Conservation (phyloP, 495 filamentous ascomycete species). For the Paragyromitra xinjiangensis region DNA sequence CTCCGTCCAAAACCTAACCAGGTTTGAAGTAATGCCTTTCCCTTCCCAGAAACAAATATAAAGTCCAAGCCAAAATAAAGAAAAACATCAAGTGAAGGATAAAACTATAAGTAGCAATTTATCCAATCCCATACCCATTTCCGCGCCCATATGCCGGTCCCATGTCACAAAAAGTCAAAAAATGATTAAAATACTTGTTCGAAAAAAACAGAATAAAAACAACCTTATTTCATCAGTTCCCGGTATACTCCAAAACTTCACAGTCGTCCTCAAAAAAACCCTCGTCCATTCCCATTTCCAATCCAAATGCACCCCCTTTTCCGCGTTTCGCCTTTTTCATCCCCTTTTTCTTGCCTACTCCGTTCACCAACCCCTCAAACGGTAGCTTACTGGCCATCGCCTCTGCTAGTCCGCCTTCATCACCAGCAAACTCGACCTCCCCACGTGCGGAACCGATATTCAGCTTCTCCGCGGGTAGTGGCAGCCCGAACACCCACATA, state of each 20-base stretch:
- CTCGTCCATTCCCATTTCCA: slow-evolving; percentile 63
- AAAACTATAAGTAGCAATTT: slow-evolving; percentile 32
- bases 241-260: slow-evolving; percentile 79
- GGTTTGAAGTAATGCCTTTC: slow-evolving; percentile 13
- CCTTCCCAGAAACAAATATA: slow-evolving; percentile 35
- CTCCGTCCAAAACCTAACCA: slow-evolving; percentile 4
- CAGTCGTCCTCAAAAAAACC: slow-evolving; percentile 96
- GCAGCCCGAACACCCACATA: slow-evolving; percentile 48
- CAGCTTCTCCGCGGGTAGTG: slow-evolving; percentile 41
- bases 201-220: not conserved
- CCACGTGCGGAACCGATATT: slow-evolving; percentile 52
- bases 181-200: slow-evolving; percentile 17
- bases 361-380: slow-evolving; percentile 28
- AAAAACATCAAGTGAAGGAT: slow-evolving; percentile 31
- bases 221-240: slow-evolving; percentile 39
- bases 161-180: slow-evolving; percentile 37
- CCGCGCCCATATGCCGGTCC: slow-evolving; percentile 36
- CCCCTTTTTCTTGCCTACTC: slow-evolving; percentile 36
- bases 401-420: slow-evolving; percentile 49
- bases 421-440: slow-evolving; percentile 51
- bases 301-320: slow-evolving; percentile 41
- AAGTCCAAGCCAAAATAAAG: slow-evolving; percentile 19
- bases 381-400: slow-evolving; percentile 59
- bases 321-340: slow-evolving; percentile 40
- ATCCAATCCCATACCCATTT: slow-evolving; percentile 23